Percentiles rank a stretch among this genome's conserved stretches.
Conservation (phyloP, 495 filamentous ascomycete species). For the Daldinia bambusicola region DNA sequence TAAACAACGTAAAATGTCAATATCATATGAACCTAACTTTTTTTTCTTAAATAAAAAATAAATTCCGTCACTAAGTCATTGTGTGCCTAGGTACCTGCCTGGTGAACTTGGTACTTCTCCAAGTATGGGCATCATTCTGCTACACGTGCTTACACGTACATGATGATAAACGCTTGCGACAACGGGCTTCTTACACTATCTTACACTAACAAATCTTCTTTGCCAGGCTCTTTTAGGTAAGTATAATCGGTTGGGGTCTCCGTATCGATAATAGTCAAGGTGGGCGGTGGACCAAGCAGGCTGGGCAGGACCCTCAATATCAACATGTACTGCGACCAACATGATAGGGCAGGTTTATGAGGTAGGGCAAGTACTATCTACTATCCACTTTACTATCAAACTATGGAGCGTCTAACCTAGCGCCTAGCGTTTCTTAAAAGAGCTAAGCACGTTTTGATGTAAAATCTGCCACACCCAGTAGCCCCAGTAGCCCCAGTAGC, state of each 20-base stretch:
- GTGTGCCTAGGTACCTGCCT: background rate
- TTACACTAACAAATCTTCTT: background rate
- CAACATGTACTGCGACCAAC: background rate
- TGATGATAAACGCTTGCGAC: background rate
- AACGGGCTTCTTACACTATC: conserved; percentile 5
- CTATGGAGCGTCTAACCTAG: too few relatives aligned
- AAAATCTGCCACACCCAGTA: conserved; percentile 18
- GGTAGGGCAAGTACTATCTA: conserved; percentile 2
- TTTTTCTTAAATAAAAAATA: background rate
- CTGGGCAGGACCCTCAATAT: background rate
- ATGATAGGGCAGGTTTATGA: background rate
- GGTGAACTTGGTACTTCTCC: too few relatives aligned
- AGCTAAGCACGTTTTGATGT: conserved; percentile 24
- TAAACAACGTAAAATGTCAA: too few relatives aligned
- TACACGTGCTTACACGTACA: background rate
- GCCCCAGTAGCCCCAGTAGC: too few relatives aligned
- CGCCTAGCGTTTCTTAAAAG: conserved; percentile 35
- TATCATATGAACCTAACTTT: background rate
- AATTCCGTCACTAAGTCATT: background rate
- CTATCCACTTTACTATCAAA: too few relatives aligned
- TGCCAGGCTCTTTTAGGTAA: conserved; percentile 7
- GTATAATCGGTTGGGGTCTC: conserved; percentile 13
- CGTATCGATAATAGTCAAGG: conserved; percentile 1
- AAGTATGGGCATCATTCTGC: too few relatives aligned
- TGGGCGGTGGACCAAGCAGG: background rate